Evolutionary conservation across 2,329 filamentous ascomycete genomes (phyloP), one percentile per base, ranked within the genome.

Genomic region (Aaosphaeria arxii): DNA sequence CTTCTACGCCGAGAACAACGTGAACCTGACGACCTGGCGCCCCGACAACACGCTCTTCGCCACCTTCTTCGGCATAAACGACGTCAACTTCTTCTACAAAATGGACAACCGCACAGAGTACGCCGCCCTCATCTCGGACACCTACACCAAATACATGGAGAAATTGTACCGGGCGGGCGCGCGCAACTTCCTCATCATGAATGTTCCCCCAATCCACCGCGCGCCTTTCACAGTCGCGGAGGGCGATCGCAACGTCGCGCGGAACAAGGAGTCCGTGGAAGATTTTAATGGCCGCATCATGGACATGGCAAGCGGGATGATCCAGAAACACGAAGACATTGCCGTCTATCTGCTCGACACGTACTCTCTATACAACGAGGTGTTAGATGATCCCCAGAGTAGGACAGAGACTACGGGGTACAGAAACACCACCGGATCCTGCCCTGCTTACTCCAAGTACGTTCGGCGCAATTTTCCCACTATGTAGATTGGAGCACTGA

Each of bases 11-110:
- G 9, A 9, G 24, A 43, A 43, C 41, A 31, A 43, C 41, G 30
- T 29, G 6, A 29, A 11, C 9, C 7, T 30, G 11, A 24, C 41
- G 9, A 43, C 13, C 6, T 43, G 41, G 41, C 7, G 62, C n/a
- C 66, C 70, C 2, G 48, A 54, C 4, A 69, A 77, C 45, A 71
- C 73, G 0, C 70, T 82, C 1, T 78, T 80, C 50, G 72, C 73
- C 5, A 72, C 79, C 43, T 81, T 74, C 69, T 77, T 82, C 44
- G 80, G 80, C 31, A 77, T 82, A 56, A 83, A 83, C 57, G 80
- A 83, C 54, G 71, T 82, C 11, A 76, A 76, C 9, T 78, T 77
- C 56, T 69, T 70, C 7, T 81, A 75, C 67, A 74, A 66, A 59
- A 50, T 63, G 29, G 54, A 65, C 46, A 73, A 73, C 44, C 56